These are phyloP conservation scores for Hyaloscypha bicolor DNA, from an alignment of 495 filamentous ascomycete species.

Conservation along the genomic window DNA sequence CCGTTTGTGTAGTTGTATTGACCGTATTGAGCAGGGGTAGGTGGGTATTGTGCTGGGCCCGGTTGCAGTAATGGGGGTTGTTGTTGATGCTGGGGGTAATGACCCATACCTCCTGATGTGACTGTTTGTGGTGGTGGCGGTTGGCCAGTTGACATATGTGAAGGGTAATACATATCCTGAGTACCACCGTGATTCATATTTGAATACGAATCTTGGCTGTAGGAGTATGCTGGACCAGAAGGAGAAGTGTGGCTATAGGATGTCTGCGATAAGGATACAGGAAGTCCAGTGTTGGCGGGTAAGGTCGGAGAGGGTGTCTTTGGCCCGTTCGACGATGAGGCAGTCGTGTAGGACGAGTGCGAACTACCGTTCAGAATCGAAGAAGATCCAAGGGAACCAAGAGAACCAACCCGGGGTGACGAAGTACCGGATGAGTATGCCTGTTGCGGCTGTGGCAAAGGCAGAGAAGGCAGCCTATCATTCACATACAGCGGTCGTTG, in stretches of 20 bases:
- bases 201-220: slow-evolving; percentile 52
- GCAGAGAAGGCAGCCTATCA: slow-evolving; percentile 78
- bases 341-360: slow-evolving; percentile 55
- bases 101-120: slow-evolving; percentile 71
- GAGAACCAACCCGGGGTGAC: slow-evolving; percentile 69
- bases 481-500: slow-evolving; percentile 67
- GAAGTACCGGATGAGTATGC: slow-evolving; percentile 66
- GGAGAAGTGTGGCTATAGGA: slow-evolving; percentile 52
- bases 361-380: slow-evolving; percentile 52
- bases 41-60: slow-evolving; percentile 67
- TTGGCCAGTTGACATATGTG: slow-evolving; percentile 81
- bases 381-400: slow-evolving; percentile 52
- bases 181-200: slow-evolving; percentile 83
- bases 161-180: slow-evolving; percentile 81
- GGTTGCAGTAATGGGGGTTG: slow-evolving; percentile 85
- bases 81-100: slow-evolving; percentile 71
- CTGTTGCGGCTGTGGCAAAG: slow-evolving; percentile 65
- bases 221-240: slow-evolving; percentile 50
- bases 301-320: slow-evolving; percentile 59
- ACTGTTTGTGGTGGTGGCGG: slow-evolving; percentile 80
- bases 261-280: slow-evolving; percentile 48
- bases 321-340: slow-evolving; percentile 56
- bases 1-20: slow-evolving; percentile 77
- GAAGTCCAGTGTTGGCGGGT: slow-evolving; percentile 40
- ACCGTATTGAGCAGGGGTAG: slow-evolving; percentile 61